These are phyloP conservation scores for Phytophthora fragariae DNA, from an alignment of 352 stramenopile genomes.

Conservation along the genomic window DNA sequence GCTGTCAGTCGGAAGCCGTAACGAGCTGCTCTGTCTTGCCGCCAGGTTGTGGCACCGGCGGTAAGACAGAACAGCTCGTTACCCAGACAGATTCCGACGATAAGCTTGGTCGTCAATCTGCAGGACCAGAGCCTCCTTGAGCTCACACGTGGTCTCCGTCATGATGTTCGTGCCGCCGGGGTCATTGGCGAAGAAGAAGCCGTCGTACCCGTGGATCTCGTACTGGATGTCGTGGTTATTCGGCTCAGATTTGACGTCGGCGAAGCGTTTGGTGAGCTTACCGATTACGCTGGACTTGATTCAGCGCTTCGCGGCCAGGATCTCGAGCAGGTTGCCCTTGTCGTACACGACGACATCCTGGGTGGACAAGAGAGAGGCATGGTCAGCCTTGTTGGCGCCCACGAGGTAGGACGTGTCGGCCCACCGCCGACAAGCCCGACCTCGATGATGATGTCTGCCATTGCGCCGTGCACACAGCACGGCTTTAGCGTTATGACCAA, in stretches of 20 bases:
- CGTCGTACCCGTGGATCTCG: constrained; percentile 95
- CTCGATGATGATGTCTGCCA: constrained; percentile 91
- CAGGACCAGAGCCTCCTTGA: constrained; percentile 91
- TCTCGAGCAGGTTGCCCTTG: constrained; percentile 94
- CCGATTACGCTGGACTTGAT: constrained; percentile 99
- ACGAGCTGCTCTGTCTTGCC: constrained; percentile 89
- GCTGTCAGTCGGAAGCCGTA: constrained; percentile 58
- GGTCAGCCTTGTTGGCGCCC: constrained; percentile 95
- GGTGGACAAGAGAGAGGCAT: constrained; percentile 96
- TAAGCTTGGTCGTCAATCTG: constrained; percentile 90
- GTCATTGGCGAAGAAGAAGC: constrained; percentile 98
- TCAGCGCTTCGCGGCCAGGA: constrained; percentile 97
- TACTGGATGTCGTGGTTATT: constrained; percentile 96
- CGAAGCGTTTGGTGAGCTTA: constrained; percentile 93
- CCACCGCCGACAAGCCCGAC: constrained; percentile 20
- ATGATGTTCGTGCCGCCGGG: constrained; percentile 97
- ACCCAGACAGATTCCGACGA: constrained; percentile 99
- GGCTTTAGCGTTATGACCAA: no score
- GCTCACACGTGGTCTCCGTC: constrained; percentile 90
- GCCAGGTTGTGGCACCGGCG: constrained; percentile 95
- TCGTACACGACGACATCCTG: constrained; percentile 94
- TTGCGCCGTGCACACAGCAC: constrained; percentile 81
- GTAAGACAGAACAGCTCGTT: constrained; percentile 97
- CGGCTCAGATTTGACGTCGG: constrained; percentile 96
- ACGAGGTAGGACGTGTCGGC: constrained; percentile 69